These are phyloP conservation scores for Plasmodium chabaudi DNA, from an alignment of 169 alveolate species.

Conservation along the genomic window DNA sequence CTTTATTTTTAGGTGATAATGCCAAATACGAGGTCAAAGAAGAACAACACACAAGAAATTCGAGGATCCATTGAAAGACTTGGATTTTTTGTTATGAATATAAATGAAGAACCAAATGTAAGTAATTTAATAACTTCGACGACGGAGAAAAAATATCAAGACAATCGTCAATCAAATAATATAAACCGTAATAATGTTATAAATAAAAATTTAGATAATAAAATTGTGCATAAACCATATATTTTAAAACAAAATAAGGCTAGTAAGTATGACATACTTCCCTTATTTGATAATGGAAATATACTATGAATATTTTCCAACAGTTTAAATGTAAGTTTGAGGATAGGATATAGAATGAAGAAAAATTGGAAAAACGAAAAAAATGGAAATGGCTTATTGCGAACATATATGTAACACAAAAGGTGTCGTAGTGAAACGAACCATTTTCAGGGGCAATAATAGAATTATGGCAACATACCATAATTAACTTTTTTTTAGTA, in stretches of 20 bases:
- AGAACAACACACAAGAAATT: conserved; percentile 7
- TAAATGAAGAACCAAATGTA: conserved; percentile 58
- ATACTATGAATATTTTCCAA: not conserved
- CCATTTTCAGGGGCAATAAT: too few species aligned
- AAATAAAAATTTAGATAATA: not conserved
- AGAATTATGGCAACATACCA: too few species aligned
- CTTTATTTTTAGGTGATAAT: conserved; percentile 38
- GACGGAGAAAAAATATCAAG: conserved; percentile 60
- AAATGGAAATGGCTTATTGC: too few species aligned
- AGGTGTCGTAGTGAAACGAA: too few species aligned
- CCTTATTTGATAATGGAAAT: conserved; percentile 10
- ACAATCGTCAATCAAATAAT: not conserved
- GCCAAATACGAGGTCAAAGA: conserved; percentile 45
- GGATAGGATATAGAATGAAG: too few species aligned
- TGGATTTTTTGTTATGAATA: conserved; percentile 56
- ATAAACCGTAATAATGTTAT: not conserved
- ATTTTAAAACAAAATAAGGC: not conserved
- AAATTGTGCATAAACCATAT: not conserved
- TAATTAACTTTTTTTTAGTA: too few species aligned
- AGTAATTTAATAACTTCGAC: conserved; percentile 66
- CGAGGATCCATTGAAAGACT: conserved; percentile 35
- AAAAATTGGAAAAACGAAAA: too few species aligned
- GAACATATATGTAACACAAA: too few species aligned
- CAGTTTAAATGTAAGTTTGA: too few species aligned
- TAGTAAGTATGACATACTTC: conserved; percentile 67